Evolutionary conservation across 2,329 filamentous ascomycete species (phyloP).

Genomic region (Colletotrichum euphorbiae): DNA sequence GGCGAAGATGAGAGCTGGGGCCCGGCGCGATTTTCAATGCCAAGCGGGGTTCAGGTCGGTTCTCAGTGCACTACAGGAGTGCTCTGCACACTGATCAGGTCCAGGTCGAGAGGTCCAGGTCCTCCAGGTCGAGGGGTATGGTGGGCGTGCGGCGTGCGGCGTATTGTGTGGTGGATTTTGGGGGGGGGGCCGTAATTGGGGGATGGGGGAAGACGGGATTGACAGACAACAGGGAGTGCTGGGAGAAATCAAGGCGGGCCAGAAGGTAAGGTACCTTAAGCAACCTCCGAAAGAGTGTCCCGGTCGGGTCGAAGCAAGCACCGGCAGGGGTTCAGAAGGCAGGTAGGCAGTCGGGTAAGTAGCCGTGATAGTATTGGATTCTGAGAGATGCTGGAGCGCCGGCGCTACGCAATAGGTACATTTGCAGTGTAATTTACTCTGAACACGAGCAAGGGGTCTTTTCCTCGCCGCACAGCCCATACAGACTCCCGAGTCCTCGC

Average conservation of each 20-base stretch:
- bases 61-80: slow-evolving; percentile 36
- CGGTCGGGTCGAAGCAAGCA: neutral
- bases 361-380: neutral
- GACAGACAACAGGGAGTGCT: neutral
- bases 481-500: slow-evolving; percentile 18
- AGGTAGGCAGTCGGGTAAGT: no score
- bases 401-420: neutral
- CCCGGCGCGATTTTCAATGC: slow-evolving; percentile 41
- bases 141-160: neutral
- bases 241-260: no score
- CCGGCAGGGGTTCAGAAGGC: no score
- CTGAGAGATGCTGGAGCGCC: neutral
- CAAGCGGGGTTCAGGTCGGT: slow-evolving; percentile 39
- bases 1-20: slow-evolving; percentile 32
- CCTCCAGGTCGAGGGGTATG: slow-evolving; percentile 11
- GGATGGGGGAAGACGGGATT: slow-evolving; percentile 17
- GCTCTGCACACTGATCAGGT: slow-evolving; percentile 31
- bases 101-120: neutral
- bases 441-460: no score
- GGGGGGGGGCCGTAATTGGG: neutral
- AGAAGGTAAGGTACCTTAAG: no score
- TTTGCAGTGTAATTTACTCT: no score
- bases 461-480: slow-evolving; percentile 9
- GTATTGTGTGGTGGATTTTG: neutral
- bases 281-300: neutral